phyloP scores from a whole-genome alignment of 805 yeast species.

The Scheffersomyces coipomensis region DNA sequence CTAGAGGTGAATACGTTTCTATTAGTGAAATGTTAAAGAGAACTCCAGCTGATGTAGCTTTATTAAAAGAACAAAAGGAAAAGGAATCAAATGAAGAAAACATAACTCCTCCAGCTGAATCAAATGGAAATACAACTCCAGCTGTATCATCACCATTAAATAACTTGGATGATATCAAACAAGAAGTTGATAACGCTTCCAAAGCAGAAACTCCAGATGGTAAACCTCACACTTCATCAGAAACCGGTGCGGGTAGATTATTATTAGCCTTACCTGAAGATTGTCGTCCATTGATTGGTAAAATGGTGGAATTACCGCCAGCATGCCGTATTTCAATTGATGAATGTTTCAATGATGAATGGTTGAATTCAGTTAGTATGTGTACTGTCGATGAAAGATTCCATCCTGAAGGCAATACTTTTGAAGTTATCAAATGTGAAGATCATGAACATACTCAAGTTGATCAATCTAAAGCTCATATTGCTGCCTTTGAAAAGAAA shows the following conservation, averaged over 20 bases:
- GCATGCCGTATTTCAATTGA: constrained; percentile 82
- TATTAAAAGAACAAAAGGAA: neutral
- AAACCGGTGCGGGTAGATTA: constrained; percentile 70
- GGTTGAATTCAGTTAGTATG: constrained; percentile 64
- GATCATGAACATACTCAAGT: constrained; percentile 86
- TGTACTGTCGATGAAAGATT: constrained; percentile 58
- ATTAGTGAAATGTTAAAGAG: constrained; percentile 37
- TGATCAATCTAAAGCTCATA: constrained; percentile 92
- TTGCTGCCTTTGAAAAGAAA: constrained; percentile 86
- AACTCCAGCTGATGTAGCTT: constrained; percentile 24
- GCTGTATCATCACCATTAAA: neutral
- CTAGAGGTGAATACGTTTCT: constrained; percentile 47
- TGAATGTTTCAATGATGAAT: constrained; percentile 69
- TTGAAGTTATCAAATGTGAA: constrained; percentile 40
- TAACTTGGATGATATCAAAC: constrained; percentile 14
- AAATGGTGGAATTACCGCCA: constrained; percentile 83
- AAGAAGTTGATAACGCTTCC: constrained; percentile 12
- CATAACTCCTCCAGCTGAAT: neutral
- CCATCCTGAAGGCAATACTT: constrained; percentile 35
- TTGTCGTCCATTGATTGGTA: constrained; percentile 62
- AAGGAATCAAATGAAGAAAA: constrained; percentile 1
- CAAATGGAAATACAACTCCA: neutral
- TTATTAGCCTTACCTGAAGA: constrained; percentile 70
- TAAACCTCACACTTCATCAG: constrained; percentile 58
- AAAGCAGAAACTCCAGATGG: constrained; percentile 14